Evolutionary conservation across 2,329 filamentous ascomycete genomes (phyloP).

Genomic region (Pseudogymnoascus sp.): DNA sequence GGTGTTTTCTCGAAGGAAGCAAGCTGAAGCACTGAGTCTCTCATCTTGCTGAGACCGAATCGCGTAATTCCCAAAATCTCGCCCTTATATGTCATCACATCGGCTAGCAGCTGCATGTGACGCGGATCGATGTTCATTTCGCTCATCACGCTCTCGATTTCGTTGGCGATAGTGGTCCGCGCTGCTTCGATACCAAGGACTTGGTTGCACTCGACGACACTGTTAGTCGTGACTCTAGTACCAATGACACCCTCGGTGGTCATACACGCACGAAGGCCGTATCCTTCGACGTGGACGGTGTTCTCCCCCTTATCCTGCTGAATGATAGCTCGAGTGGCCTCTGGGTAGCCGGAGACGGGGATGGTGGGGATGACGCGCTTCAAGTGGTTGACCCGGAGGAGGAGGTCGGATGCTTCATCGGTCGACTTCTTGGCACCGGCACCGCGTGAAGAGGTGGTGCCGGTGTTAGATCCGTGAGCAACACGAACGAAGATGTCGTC

Average conservation of each 20-base stretch:
- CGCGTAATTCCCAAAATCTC: slow-evolving; percentile 94
- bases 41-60: slow-evolving; percentile 93
- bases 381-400: slow-evolving; percentile 74
- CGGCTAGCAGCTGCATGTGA: slow-evolving; percentile 93
- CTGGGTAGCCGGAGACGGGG: slow-evolving; percentile 83
- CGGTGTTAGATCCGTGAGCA: slow-evolving; percentile 44
- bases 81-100: slow-evolving; percentile 99
- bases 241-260: slow-evolving; percentile 86
- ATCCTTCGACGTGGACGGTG: slow-evolving; percentile 84
- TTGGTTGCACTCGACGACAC: slow-evolving; percentile 78
- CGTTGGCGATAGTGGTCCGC: slow-evolving; percentile 75
- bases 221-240: slow-evolving; percentile 67
- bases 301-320: slow-evolving; percentile 63
- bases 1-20: slow-evolving; percentile 98
- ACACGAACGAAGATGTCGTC: slow-evolving; percentile 68
- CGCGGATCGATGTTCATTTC: slow-evolving; percentile 94
- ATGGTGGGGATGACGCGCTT: slow-evolving; percentile 74
- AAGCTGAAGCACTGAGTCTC: slow-evolving; percentile 86
- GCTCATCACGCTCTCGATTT: slow-evolving; percentile 84
- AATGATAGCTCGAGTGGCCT: slow-evolving; percentile 80
- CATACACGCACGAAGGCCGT: slow-evolving; percentile 83
- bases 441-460: slow-evolving; percentile 18
- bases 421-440: slow-evolving; percentile 23
- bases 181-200: slow-evolving; percentile 94
- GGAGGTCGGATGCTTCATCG: slow-evolving; percentile 53